Conservation (phyloP, 345 rosid genomes). For the Arabidopsis suecica region DNA sequence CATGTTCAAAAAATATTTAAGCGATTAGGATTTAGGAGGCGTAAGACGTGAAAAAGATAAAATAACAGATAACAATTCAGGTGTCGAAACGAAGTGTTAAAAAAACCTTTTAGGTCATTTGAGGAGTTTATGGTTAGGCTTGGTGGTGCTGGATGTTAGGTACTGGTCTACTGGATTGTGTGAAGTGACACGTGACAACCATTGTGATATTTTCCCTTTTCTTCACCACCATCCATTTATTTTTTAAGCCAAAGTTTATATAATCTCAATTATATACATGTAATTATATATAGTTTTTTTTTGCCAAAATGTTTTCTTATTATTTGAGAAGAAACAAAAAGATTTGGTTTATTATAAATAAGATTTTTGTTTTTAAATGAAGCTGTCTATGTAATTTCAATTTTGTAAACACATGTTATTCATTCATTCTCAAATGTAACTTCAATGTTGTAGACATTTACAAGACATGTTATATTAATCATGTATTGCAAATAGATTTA, state of each 20-base stretch:
- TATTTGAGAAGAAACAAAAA: background rate
- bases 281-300: background rate
- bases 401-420: background rate
- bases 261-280: too few species aligned
- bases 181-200: conserved; percentile 18
- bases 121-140: conserved; percentile 27
- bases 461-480: background rate
- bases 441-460: background rate
- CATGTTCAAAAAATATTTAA: background rate
- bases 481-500: background rate
- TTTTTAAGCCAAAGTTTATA: background rate
- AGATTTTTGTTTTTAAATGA: background rate
- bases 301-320: background rate
- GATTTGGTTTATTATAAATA: background rate
- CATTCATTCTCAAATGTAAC: background rate
- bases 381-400: background rate
- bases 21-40: background rate
- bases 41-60: background rate
- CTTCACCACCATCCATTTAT: conserved; percentile 11
- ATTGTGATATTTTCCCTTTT: conserved; percentile 9
- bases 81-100: background rate
- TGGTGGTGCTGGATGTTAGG: conserved; percentile 24
- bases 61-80: background rate
- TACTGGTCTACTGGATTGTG: conserved; percentile 10
- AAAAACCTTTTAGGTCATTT: background rate